These are phyloP conservation scores for Endothia cerciana DNA, from an alignment of 2,329 filamentous ascomycete genomes.

Conservation along the genomic window DNA sequence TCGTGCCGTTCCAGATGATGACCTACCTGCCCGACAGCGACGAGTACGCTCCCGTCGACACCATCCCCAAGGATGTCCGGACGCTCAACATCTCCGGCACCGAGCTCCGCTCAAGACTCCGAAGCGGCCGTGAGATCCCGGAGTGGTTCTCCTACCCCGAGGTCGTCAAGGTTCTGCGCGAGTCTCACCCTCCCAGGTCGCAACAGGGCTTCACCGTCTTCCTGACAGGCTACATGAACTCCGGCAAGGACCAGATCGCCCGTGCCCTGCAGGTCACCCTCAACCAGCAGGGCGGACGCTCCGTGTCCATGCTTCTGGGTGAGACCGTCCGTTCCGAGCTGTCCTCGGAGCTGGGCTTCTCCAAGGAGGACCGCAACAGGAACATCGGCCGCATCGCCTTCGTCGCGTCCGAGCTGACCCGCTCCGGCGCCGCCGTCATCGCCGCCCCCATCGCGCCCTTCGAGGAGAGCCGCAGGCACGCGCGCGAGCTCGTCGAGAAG, in stretches of 20 bases:
- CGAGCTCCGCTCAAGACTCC: slow-evolving; percentile 89
- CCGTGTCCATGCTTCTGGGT: slow-evolving; percentile 90
- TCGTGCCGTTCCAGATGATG: slow-evolving; percentile 99
- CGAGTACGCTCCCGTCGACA: slow-evolving; percentile 92
- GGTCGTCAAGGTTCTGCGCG: slow-evolving; percentile 92
- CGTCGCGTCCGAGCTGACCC: slow-evolving; percentile 92
- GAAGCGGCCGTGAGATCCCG: slow-evolving; percentile 91
- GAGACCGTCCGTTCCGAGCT: slow-evolving; percentile 95
- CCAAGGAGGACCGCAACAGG: slow-evolving; percentile 85
- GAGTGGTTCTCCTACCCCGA: slow-evolving; percentile 99
- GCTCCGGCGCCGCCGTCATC: slow-evolving; percentile 91
- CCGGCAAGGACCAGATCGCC: slow-evolving; percentile 94
- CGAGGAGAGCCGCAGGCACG: slow-evolving; percentile 74
- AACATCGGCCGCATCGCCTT: slow-evolving; percentile 98
- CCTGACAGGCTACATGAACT: slow-evolving; percentile 95
- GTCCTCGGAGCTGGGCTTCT: slow-evolving; percentile 94
- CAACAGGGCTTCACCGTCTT: slow-evolving; percentile 98
- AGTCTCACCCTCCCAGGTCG: slow-evolving; percentile 90
- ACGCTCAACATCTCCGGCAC: slow-evolving; percentile 87
- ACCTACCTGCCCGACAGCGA: slow-evolving; percentile 97
- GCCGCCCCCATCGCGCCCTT: slow-evolving; percentile 96
- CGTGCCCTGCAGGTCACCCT: slow-evolving; percentile 95
- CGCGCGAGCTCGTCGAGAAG: slow-evolving; percentile 84
- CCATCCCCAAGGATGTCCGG: slow-evolving; percentile 81
- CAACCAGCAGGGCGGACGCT: slow-evolving; percentile 95